These are phyloP conservation scores for Hanseniaspora nectarophila DNA, from an alignment of 805 yeast species.

Conservation along the genomic window DNA sequence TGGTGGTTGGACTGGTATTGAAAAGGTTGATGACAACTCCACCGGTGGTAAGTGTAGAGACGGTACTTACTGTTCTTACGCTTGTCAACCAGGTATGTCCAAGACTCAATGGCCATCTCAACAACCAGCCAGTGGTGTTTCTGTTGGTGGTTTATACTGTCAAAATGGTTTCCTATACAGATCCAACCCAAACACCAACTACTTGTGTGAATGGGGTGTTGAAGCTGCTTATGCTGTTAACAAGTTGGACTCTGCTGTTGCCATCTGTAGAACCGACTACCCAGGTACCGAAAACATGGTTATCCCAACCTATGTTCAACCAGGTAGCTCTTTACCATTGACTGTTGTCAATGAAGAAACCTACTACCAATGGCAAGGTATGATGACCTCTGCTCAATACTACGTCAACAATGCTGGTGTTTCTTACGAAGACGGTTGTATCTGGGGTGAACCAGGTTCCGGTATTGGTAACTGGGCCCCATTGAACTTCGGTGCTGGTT, in stretches of 20 bases:
- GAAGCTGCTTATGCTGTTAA: constrained; percentile 57
- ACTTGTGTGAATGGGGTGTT: constrained; percentile 82
- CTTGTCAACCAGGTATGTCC: constrained; percentile 98
- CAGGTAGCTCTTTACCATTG: constrained; percentile 53
- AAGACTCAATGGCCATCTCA: constrained; percentile 92
- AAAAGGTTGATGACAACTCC: constrained; percentile 45
- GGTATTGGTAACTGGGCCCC: constrained; percentile 98
- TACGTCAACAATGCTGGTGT: constrained; percentile 96
- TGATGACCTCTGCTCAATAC: constrained; percentile 84
- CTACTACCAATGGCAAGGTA: constrained; percentile 76
- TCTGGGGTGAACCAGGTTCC: constrained; percentile 76
- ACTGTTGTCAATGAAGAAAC: constrained; percentile 67
- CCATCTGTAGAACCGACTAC: constrained; percentile 95
- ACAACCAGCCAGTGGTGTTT: constrained; percentile 81
- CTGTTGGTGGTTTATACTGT: constrained; percentile 89
- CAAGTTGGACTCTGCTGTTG: constrained; percentile 53
- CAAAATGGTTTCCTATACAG: constrained; percentile 73
- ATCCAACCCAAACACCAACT: constrained; percentile 51
- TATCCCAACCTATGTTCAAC: constrained; percentile 71
- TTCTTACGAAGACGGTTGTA: constrained; percentile 76
- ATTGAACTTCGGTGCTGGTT: constrained; percentile 85
- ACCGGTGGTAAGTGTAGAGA: constrained; percentile 59
- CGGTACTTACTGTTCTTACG: constrained; percentile 92
- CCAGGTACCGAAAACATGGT: constrained; percentile 99
- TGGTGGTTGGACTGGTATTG: constrained; percentile 75